These are phyloP conservation scores for Ricinus communis DNA, from an alignment of 345 rosid species.

Conservation along the genomic window DNA sequence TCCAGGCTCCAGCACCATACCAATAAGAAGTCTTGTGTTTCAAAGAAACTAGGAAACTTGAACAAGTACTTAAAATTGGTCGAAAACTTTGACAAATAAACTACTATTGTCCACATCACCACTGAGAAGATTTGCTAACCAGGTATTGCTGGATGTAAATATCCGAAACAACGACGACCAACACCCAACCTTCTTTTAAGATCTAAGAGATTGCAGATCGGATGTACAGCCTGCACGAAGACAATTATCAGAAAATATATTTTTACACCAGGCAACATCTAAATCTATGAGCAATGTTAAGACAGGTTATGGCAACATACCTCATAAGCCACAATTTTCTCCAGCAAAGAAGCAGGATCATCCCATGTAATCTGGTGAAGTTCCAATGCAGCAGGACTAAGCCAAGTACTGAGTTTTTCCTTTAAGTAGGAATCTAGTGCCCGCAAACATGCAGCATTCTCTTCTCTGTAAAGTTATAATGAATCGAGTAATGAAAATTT, in stretches of 20 bases:
- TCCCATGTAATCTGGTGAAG: constrained; percentile 94
- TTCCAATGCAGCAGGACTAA: constrained; percentile 85
- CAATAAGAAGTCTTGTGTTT: neutral
- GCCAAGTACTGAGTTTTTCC: constrained; percentile 91
- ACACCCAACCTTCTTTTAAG: constrained; percentile 86
- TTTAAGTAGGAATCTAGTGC: constrained; percentile 71
- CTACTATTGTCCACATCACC: neutral
- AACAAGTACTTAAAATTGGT: neutral
- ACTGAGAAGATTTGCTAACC: constrained; percentile 45
- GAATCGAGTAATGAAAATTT: constrained; percentile 7
- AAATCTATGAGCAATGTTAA: neutral
- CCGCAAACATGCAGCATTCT: constrained; percentile 60
- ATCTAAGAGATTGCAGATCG: constrained; percentile 87
- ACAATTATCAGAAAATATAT: constrained; percentile 4
- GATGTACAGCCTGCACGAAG: constrained; percentile 79
- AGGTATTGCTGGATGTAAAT: constrained; percentile 87
- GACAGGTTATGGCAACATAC: constrained; percentile 35
- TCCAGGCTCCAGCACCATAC: neutral
- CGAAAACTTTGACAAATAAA: neutral
- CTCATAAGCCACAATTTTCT: constrained; percentile 92
- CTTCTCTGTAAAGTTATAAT: constrained; percentile 55
- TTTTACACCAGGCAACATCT: constrained; percentile 7
- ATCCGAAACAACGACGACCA: constrained; percentile 89
- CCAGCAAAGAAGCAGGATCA: constrained; percentile 90
- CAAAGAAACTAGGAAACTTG: neutral